Percentiles rank a stretch among this genome's conserved stretches.
These are phyloP conservation scores for Sporisorium iseilematis-ciliati DNA, from an alignment of 1,284 basidiomycete species.

Conservation along the genomic window DNA sequence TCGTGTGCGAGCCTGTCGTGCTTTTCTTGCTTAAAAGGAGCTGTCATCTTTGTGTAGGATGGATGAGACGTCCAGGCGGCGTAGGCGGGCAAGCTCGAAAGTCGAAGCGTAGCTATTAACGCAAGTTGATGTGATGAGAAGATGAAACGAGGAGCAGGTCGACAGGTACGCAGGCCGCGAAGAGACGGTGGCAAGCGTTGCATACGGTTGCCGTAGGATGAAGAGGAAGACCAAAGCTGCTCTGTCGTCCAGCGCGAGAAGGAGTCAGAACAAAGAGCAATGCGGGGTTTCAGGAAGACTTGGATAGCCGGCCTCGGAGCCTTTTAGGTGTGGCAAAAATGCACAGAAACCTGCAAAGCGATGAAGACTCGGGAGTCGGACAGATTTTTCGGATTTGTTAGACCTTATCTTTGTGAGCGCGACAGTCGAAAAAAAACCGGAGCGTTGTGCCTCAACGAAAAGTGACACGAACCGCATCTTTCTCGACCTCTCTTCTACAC, in stretches of 20 bases:
- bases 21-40: constrained; percentile 9
- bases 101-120: not conserved
- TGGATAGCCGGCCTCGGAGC: constrained; percentile 11
- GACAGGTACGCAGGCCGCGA: not conserved
- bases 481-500: not conserved
- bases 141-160: not conserved
- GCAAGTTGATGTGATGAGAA: not conserved
- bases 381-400: not conserved
- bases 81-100: not conserved
- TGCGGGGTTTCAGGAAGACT: constrained; percentile 3
- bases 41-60: not conserved
- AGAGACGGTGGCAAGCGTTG: not conserved
- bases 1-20: constrained; percentile 14
- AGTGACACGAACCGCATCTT: not conserved
- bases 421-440: not conserved
- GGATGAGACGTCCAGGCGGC: not conserved
- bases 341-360: not conserved
- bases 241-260: not conserved
- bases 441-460: not conserved
- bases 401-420: not conserved
- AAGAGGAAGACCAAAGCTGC: not conserved
- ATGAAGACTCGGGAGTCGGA: not conserved
- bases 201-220: constrained; percentile 9
- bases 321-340: constrained; percentile 15
- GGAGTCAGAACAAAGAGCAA: not conserved